Percentiles rank a stretch among this genome's conserved stretches.
Evolutionary conservation across 78 protist genomes (phyloP).

Genomic region (Dictyostelium firmibasis): DNA sequence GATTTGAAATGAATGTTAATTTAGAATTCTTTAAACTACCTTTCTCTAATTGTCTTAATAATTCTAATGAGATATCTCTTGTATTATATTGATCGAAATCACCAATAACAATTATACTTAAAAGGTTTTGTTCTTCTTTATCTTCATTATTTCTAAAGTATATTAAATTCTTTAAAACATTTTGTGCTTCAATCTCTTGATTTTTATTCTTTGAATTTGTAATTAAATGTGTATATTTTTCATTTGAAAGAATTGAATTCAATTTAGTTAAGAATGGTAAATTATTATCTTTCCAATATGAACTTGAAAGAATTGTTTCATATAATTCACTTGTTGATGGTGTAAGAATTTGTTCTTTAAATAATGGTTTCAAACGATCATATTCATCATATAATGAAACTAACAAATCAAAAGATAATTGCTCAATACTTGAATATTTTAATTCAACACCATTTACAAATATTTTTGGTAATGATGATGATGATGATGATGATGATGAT

Average conservation of each 20-base stretch:
- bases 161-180: not conserved
- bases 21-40: not conserved
- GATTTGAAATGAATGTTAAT: not conserved
- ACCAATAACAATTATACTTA: conserved; percentile 7
- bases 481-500: not conserved
- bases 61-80: not conserved
- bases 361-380: not conserved
- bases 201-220: not conserved
- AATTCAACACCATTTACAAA: conserved; percentile 45
- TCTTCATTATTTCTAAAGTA: not conserved
- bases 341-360: not conserved
- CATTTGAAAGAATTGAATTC: not conserved
- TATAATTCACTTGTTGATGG: not conserved
- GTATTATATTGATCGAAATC: conserved; percentile 25
- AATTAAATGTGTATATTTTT: not conserved
- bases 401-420: not conserved
- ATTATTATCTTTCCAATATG: not conserved
- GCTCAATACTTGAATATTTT: not conserved
- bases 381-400: conserved; percentile 6
- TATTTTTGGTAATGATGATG: conserved; percentile 14
- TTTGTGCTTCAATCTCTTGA: not conserved
- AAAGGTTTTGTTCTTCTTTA: not conserved
- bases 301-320: not conserved
- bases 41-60: not conserved
- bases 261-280: not conserved